Evolutionary conservation across 306 rosid genomes (phyloP), one percentile per base, ranked within the genome.

Genomic region (Lathyrus tuberosus): DNA sequence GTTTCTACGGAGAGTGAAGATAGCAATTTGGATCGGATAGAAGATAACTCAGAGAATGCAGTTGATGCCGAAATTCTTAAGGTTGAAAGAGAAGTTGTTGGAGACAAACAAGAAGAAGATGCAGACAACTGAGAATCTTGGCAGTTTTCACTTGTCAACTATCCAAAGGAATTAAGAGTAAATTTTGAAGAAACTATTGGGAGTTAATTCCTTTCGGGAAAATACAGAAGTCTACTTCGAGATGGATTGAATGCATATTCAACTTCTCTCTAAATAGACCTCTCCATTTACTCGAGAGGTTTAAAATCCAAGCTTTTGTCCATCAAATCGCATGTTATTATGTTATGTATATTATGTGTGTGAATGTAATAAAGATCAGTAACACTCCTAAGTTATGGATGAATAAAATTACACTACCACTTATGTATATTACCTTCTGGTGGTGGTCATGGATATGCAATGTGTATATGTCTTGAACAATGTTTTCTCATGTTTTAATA

Each of bases 11-110:
- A 48, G 38, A 77, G 41, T 26, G 67, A 59, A 42, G 62, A 8
- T 16, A 40, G 56, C 54, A 56, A 24, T 44, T 67, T 42, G 49
- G 70, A 15, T 6, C 16, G 24, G 3, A 61, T 8, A 2, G 38
- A 62, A 28, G 68, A 78, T 82, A 57, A 71, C 33, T 30, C 33
- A 14, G 76, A 73, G 28, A 52, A 8, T 16, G 17, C 30, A 66
- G 72, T 44, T 62, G 65, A 57, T 22, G 65, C 44, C 13, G 57
- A 14, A 59, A 48, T 38, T 14, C 30, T 10, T 22, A 72, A 79
- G 57, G 18, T 6, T 22, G 69, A 49, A 52, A 77, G 44, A 42
- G 56, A 67, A 48, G 67, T 67, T 48, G 63, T 78, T 62, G 47
- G 10, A 47, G 59, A 73, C 66, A 31, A 69, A 59, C 14, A 15